Conservation (phyloP, 352 stramenopile species). For the Globisporangium rhizosaccharum region DNA sequence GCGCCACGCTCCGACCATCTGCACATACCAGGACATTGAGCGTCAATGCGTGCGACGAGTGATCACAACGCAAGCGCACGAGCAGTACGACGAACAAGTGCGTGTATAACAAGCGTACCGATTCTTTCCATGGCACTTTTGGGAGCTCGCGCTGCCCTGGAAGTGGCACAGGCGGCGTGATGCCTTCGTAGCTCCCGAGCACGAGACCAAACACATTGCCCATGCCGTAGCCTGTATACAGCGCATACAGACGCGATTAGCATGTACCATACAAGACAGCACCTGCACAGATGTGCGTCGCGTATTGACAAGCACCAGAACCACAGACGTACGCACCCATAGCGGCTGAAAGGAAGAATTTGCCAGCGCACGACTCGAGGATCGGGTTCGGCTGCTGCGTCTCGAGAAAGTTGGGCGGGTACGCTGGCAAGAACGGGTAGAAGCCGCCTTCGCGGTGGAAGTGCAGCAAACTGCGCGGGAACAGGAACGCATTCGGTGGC, state of each 20-base stretch:
- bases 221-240: slow-evolving; percentile 60
- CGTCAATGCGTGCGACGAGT: neutral
- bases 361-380: slow-evolving; percentile 72
- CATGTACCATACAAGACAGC: too few species aligned
- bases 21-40: neutral
- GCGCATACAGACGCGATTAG: too few species aligned
- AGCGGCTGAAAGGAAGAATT: slow-evolving; percentile 73
- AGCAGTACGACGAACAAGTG: neutral
- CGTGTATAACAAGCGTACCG: slow-evolving; percentile 26
- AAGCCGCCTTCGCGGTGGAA: slow-evolving; percentile 50
- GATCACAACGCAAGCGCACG: neutral
- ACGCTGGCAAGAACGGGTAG: slow-evolving; percentile 67
- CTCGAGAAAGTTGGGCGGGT: slow-evolving; percentile 59
- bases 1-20: slow-evolving; percentile 64
- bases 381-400: slow-evolving; percentile 68
- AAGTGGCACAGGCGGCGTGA: slow-evolving; percentile 72
- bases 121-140: slow-evolving; percentile 75
- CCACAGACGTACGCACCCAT: slow-evolving; percentile 45
- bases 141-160: slow-evolving; percentile 75
- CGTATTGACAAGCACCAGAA: neutral
- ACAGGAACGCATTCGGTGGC: slow-evolving; percentile 78
- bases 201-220: slow-evolving; percentile 75
- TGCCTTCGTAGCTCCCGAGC: slow-evolving; percentile 82
- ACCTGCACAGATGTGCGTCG: neutral
- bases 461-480: slow-evolving; percentile 49